Evolutionary conservation across 1,284 basidiomycete species (phyloP).

Genomic region (Garcileccinum viscosum): DNA sequence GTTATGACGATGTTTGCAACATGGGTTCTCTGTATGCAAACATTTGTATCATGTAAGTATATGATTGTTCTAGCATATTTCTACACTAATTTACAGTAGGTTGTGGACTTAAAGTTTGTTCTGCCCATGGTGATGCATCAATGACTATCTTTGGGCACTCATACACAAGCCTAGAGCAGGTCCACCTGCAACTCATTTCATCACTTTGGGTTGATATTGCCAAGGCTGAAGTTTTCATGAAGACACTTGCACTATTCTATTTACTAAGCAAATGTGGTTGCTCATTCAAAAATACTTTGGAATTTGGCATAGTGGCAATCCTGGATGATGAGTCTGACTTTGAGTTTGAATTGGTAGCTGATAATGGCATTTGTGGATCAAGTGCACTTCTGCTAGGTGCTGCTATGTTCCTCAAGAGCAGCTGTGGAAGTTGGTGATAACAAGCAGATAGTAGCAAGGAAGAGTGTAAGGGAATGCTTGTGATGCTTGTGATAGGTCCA

Average conservation of each 20-base stretch:
- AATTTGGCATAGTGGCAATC: not conserved
- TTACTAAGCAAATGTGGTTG: constrained; percentile 4
- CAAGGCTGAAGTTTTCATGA: constrained; percentile 10
- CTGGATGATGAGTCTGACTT: not conserved
- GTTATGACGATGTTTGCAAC: no score
- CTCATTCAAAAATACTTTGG: not conserved
- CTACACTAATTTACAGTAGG: not conserved
- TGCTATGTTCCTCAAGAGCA: not conserved
- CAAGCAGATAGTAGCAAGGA: not conserved
- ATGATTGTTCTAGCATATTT: not conserved
- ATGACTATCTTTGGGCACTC: not conserved
- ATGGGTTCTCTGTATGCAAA: not conserved
- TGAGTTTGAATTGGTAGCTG: not conserved
- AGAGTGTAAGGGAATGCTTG: constrained; percentile 5
- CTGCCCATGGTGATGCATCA: not conserved
- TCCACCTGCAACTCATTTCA: not conserved
- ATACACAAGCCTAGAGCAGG: not conserved
- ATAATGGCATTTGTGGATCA: not conserved
- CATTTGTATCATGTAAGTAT: not conserved
- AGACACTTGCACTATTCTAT: constrained; percentile 15
- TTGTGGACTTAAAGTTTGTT: constrained; percentile 9
- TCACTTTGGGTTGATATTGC: not conserved
- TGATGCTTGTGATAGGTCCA: not conserved
- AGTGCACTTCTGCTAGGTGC: not conserved
- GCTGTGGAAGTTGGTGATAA: not conserved